Evolutionary conservation across 495 filamentous ascomycete genomes (phyloP).

Genomic region (Neurospora tetrasperma): DNA sequence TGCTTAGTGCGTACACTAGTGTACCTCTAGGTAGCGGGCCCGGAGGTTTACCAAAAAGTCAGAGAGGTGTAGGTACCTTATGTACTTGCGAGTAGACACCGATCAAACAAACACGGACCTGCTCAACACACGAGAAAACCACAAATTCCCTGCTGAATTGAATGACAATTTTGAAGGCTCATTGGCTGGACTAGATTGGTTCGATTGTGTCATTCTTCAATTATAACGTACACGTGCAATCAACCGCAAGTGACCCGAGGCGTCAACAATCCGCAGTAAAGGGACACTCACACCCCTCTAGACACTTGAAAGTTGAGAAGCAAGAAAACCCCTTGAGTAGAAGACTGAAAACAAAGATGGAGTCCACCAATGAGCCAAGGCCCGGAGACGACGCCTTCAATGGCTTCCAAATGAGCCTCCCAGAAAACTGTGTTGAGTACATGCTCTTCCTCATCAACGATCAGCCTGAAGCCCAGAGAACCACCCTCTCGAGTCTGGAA

Average conservation of each 20-base stretch:
- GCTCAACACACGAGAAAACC: not conserved
- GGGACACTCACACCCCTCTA: not conserved
- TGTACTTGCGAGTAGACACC: not conserved
- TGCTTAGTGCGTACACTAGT: not conserved
- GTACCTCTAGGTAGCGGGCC: not conserved
- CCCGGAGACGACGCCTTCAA: constrained; percentile 39
- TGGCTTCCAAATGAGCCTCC: constrained; percentile 61
- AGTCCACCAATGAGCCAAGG: constrained; percentile 14
- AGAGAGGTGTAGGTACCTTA: no score
- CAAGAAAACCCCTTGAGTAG: not conserved
- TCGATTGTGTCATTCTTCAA: not conserved
- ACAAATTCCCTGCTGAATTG: not conserved
- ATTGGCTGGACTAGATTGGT: not conserved
- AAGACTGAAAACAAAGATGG: constrained; percentile 8
- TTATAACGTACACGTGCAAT: not conserved
- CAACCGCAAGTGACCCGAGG: not conserved
- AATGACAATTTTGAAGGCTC: not conserved
- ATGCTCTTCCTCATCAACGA: constrained; percentile 61
- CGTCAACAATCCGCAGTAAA: not conserved
- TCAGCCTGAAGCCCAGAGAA: constrained; percentile 38
- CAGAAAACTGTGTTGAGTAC: constrained; percentile 86
- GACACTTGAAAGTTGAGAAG: not conserved
- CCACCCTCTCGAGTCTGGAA: constrained; percentile 44
- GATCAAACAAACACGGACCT: not conserved
- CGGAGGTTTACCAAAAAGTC: not conserved